These are phyloP conservation scores for Cornus kousa DNA, from an alignment of 148 eudicot species.

Conservation along the genomic window DNA sequence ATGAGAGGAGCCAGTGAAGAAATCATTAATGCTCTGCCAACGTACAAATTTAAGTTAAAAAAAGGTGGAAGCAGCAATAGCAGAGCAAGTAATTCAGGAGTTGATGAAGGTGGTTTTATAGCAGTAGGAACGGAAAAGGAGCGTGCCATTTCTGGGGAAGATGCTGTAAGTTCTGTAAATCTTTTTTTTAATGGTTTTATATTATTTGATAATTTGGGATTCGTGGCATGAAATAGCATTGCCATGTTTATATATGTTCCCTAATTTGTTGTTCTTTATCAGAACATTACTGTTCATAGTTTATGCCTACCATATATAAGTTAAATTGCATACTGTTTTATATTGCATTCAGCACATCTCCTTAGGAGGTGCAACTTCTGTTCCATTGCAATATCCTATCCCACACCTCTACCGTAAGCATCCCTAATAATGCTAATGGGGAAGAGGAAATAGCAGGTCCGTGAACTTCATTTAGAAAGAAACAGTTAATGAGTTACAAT, in stretches of 20 bases:
- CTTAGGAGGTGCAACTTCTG: neutral
- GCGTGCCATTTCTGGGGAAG: slow-evolving; percentile 68
- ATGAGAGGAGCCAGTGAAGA: slow-evolving; percentile 70
- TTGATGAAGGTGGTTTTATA: slow-evolving; percentile 53
- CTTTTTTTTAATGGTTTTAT: neutral
- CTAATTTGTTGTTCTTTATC: neutral
- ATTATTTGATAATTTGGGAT: neutral
- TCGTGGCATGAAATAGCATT: neutral
- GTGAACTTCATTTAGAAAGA: neutral
- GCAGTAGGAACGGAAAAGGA: slow-evolving; percentile 73
- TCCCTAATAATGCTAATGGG: neutral
- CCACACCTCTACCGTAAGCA: neutral
- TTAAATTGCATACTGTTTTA: neutral
- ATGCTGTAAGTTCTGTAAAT: slow-evolving; percentile 55
- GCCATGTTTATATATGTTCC: neutral
- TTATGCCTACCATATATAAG: neutral
- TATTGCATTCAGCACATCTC: neutral
- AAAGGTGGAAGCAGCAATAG: slow-evolving; percentile 35
- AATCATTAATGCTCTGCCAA: slow-evolving; percentile 63
- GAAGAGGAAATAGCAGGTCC: neutral
- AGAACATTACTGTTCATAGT: neutral
- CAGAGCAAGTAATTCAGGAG: slow-evolving; percentile 30
- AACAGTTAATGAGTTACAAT: neutral
- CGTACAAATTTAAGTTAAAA: slow-evolving; percentile 56
- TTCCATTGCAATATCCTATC: neutral